phyloP scores from a whole-genome alignment of 257 asterid genomes.

The Paulownia fortunei region DNA sequence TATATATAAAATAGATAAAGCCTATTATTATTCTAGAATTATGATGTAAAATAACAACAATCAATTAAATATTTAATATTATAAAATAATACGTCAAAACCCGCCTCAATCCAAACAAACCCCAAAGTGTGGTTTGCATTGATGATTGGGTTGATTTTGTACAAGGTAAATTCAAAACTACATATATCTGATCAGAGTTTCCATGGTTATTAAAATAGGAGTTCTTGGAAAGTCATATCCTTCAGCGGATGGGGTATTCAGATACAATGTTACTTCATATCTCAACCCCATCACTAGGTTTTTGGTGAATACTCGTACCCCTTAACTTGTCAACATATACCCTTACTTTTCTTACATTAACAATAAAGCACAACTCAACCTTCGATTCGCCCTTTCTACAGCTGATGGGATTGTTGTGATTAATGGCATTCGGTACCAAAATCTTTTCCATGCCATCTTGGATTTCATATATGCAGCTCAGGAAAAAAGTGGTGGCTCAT shows the following conservation, averaged over 20 bases:
- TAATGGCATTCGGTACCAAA: slow-evolving; percentile 14
- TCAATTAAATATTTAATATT: no score
- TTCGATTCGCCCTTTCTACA: slow-evolving; percentile 17
- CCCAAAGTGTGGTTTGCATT: no score
- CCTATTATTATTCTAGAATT: no score
- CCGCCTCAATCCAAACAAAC: no score
- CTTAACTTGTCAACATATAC: slow-evolving; percentile 34
- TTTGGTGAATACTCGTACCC: slow-evolving; percentile 13
- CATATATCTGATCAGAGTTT: slow-evolving; percentile 33
- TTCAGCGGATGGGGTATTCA: slow-evolving; percentile 23
- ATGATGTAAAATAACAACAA: no score
- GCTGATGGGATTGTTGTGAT: not conserved
- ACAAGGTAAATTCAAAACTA: no score
- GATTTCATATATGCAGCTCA: slow-evolving; percentile 26
- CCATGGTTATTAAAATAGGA: slow-evolving; percentile 17
- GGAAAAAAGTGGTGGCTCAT: slow-evolving; percentile 29
- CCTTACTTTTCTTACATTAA: slow-evolving; percentile 34
- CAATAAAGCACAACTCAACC: not conserved
- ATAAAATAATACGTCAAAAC: no score
- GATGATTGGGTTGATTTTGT: no score
- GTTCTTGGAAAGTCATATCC: slow-evolving; percentile 20
- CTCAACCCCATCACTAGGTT: slow-evolving; percentile 25
- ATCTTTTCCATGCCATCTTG: slow-evolving; percentile 28
- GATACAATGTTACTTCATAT: slow-evolving; percentile 8
- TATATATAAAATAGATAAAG: no score